Base-by-base conservation (phyloP, 2,329 filamentous ascomycete genomes). In the Xylaria multiplex region DNA sequence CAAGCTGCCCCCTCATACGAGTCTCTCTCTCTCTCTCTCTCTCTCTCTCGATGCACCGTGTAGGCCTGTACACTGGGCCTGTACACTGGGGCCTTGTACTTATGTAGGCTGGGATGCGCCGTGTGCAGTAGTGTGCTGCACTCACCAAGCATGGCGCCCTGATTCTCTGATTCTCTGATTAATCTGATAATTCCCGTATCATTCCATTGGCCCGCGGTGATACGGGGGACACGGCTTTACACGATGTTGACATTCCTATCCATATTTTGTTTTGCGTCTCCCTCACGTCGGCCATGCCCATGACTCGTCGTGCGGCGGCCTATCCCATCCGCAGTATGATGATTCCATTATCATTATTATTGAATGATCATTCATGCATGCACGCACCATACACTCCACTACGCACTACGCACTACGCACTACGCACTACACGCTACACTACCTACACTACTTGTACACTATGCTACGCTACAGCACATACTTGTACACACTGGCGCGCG, bases 71-170 rank as follows among this genome's bases (percentile, higher is more conserved):
- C 48, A 40, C 48, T 49, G 40, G 50, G 35, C 19, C 19, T 19
- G 19, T 19, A 19, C 19, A 19, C 19, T 19, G 19, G 19, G 19
- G 19, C 19, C 19, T 19, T 19, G 19, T 19, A 19, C 19, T 19
- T 19, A 19, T 19, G 19, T 58, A 64, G 53, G 46, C 48, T 49
- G 40, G 50, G 35, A 64, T 62, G 65, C 53, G 57, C 45, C 32
- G 53, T 56, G 49, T 65, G 62, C 66, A 65, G 66, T 65, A 62
- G 61, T 52, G 53, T 55, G 62, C 62, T 61, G 61, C 57, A 59
- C 54, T 55, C 42, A 27, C 57, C 65, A 49, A 53, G 57, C 61
- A 53, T 55, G 11, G 52, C 46, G 57, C 46, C 62, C 65, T 52
- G 57, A 61, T 64, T 53, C 32, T 42, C 53, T 55, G 53, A 13